Percentiles rank a stretch among this genome's conserved stretches.
Conservation (phyloP, 495 filamentous ascomycete genomes). For the Tuber magnatum region DNA sequence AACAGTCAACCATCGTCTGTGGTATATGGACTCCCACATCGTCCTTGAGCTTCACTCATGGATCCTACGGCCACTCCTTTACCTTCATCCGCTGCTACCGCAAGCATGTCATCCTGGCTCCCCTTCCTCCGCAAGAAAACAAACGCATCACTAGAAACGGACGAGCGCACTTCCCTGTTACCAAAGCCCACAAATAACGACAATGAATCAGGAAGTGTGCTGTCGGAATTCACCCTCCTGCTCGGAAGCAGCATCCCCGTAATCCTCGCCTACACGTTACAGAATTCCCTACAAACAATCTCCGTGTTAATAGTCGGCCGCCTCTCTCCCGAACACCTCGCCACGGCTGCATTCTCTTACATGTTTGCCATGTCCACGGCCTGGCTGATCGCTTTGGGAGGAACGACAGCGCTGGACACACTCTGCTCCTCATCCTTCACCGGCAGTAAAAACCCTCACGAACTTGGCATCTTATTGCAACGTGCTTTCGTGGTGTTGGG, state of each 20-base stretch:
- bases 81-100: constrained; percentile 1
- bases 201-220: constrained; percentile 36
- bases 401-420: constrained; percentile 84
- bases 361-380: constrained; percentile 92
- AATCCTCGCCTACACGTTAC: constrained; percentile 79
- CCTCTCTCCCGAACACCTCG: constrained; percentile 69
- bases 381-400: constrained; percentile 88
- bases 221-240: constrained; percentile 62
- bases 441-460: constrained; percentile 65
- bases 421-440: constrained; percentile 82
- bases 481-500: constrained; percentile 68
- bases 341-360: constrained; percentile 79
- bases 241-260: constrained; percentile 67
- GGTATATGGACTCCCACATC: neutral
- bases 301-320: constrained; percentile 81
- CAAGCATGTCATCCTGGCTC: constrained; percentile 23
- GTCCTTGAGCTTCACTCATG: constrained; percentile 1
- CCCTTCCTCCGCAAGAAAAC: constrained; percentile 23
- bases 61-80: constrained; percentile 4
- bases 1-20: neutral
- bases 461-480: constrained; percentile 76
- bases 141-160: constrained; percentile 23
- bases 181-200: constrained; percentile 29
- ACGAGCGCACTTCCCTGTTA: constrained; percentile 30
- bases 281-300: constrained; percentile 79